Conservation (phyloP, 2,329 filamentous ascomycete genomes). For the Paraphaeosphaeria minitans region DNA sequence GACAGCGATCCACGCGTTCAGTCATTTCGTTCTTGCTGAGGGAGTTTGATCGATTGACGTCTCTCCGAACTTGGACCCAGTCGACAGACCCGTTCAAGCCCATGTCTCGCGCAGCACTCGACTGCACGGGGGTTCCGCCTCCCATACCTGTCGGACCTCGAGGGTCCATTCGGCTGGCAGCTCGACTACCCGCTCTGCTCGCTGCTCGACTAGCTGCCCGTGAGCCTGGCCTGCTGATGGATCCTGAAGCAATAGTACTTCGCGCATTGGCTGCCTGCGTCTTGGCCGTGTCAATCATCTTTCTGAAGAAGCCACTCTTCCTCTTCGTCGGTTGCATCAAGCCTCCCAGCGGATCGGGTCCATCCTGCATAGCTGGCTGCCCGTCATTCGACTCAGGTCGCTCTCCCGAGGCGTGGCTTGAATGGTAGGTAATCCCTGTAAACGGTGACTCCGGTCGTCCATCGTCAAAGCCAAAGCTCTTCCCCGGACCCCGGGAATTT, state of each 20-base stretch:
- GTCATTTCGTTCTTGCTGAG: slow-evolving; percentile 84
- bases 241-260: slow-evolving; percentile 75
- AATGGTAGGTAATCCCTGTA: slow-evolving; percentile 87
- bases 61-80: slow-evolving; percentile 96
- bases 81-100: slow-evolving; percentile 70
- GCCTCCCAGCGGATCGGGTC: slow-evolving; percentile 74
- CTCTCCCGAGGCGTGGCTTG: slow-evolving; percentile 74
- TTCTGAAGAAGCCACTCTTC: slow-evolving; percentile 91
- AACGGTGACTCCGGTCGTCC: slow-evolving; percentile 60
- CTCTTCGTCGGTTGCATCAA: slow-evolving; percentile 74
- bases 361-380: slow-evolving; percentile 61
- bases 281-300: slow-evolving; percentile 91
- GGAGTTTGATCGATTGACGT: slow-evolving; percentile 94
- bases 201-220: slow-evolving; percentile 47
- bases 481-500: slow-evolving; percentile 49
- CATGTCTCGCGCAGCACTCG: slow-evolving; percentile 68
- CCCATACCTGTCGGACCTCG: slow-evolving; percentile 60
- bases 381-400: slow-evolving; percentile 57
- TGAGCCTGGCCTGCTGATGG: slow-evolving; percentile 50
- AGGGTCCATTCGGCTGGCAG: slow-evolving; percentile 37
- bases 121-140: slow-evolving; percentile 49
- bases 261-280: slow-evolving; percentile 89
- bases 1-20: slow-evolving; percentile 85
- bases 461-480: slow-evolving; percentile 48
- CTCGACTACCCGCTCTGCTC: slow-evolving; percentile 45